Percentiles rank a stretch among this genome's conserved stretches.
Conservation (phyloP, 371 early-diverging fungal species). For the Actinomortierella ambigua region DNA sequence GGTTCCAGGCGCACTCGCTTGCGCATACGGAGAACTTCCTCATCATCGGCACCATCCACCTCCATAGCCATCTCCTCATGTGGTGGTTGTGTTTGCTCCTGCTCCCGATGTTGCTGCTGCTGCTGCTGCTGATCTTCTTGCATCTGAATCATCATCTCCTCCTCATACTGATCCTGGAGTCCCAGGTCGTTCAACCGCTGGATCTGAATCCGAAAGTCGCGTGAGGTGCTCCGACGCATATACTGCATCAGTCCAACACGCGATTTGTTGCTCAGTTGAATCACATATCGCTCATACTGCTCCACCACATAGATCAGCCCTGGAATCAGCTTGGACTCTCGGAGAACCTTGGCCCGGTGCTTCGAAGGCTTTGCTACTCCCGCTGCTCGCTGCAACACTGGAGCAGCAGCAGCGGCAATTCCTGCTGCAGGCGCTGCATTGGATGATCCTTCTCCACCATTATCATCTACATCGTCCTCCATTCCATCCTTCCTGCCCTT, state of each 20-base stretch:
- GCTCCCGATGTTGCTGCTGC: conserved; percentile 10
- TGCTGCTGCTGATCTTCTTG: conserved; percentile 14
- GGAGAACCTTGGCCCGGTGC: conserved; percentile 56
- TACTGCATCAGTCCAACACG: conserved; percentile 70
- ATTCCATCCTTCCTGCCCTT: not conserved
- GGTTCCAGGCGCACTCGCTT: no score
- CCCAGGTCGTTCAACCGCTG: conserved; percentile 48
- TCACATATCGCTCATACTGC: conserved; percentile 71
- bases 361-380: conserved; percentile 19
- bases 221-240: conserved; percentile 71
- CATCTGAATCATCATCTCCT: conserved; percentile 20
- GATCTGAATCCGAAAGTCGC: conserved; percentile 71
- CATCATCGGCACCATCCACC: conserved; percentile 2
- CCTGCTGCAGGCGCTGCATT: not conserved
- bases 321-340: conserved; percentile 71
- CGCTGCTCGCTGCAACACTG: not conserved
- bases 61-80: conserved; percentile 16
- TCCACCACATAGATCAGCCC: conserved; percentile 67
- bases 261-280: conserved; percentile 66
- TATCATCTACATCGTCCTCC: not conserved
- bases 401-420: not conserved
- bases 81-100: conserved; percentile 3
- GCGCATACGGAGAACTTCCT: no score
- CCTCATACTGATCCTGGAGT: conserved; percentile 38
- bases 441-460: not conserved